Evolutionary conservation across 106 monocot genomes (phyloP).

Genomic region (Apostasia ramifera): DNA sequence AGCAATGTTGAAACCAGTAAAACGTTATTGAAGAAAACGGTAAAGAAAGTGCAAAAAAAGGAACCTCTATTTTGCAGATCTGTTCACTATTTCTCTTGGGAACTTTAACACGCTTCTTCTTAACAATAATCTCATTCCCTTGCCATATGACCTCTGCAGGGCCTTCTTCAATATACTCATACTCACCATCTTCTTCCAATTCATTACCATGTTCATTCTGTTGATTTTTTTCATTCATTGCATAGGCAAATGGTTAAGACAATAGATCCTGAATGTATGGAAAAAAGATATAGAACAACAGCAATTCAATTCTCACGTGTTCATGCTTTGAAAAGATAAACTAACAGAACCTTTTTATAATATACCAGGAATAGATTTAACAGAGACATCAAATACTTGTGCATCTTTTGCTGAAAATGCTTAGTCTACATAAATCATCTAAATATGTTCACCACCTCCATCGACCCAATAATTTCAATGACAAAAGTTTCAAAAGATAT

Average conservation of each 20-base stretch:
- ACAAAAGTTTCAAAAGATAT: no score
- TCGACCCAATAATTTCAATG: no score
- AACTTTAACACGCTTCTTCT: constrained; percentile 74
- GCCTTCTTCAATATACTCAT: constrained; percentile 73
- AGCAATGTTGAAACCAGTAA: not conserved
- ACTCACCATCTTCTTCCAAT: constrained; percentile 41
- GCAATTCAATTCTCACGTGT: not conserved
- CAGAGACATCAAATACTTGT: no score
- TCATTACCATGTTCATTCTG: constrained; percentile 20
- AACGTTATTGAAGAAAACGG: not conserved
- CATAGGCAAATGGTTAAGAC: not conserved
- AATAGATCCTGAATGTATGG: not conserved
- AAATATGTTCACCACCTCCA: no score
- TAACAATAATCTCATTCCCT: constrained; percentile 89
- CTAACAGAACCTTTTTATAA: no score
- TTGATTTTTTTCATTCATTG: not conserved
- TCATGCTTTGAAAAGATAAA: not conserved
- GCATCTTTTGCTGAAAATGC: no score
- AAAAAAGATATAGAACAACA: constrained; percentile 2
- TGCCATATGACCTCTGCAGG: constrained; percentile 94
- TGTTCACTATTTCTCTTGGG: constrained; percentile 30
- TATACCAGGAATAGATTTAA: no score
- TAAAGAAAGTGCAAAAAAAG: not conserved
- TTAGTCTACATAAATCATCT: no score
- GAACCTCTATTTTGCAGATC: constrained; percentile 27